These are phyloP conservation scores for Hypoxylon sp. DNA, from an alignment of 2,329 filamentous ascomycete species.

Conservation along the genomic window DNA sequence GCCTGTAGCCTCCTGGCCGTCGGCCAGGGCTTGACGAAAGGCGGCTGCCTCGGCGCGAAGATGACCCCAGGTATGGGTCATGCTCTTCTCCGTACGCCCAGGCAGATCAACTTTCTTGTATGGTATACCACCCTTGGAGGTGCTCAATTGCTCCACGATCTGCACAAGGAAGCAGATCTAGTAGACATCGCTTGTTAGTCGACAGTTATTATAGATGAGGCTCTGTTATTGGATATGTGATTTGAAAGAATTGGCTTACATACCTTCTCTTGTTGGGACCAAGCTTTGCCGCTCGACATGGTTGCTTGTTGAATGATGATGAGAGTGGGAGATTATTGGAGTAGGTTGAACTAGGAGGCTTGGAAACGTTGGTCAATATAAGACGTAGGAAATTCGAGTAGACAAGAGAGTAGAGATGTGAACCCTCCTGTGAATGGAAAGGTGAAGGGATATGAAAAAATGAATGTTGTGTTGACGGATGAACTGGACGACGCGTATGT, in stretches of 20 bases:
- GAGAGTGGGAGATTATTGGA: not conserved
- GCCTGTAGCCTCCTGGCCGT: not conserved
- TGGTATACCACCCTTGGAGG: constrained; percentile 8
- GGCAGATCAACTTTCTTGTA: constrained; percentile 31
- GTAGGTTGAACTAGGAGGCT: not conserved
- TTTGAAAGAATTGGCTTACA: constrained; percentile 4
- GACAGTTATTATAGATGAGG: not conserved
- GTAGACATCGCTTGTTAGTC: constrained; percentile 7
- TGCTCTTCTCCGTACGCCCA: constrained; percentile 29
- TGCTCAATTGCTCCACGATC: constrained; percentile 28
- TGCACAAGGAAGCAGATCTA: constrained; percentile 36
- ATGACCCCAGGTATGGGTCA: constrained; percentile 16
- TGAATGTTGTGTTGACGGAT: not conserved
- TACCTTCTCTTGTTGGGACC: constrained; percentile 40
- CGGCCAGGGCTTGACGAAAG: not conserved
- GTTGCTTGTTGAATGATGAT: not conserved
- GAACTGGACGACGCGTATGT: not conserved
- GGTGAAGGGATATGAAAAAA: not conserved
- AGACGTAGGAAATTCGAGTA: not conserved
- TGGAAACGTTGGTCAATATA: not conserved
- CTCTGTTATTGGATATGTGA: not conserved
- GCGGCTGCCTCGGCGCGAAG: constrained; percentile 20
- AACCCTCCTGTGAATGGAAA: not conserved
- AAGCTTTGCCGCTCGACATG: constrained; percentile 33
- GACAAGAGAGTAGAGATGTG: not conserved